Evolutionary conservation across 257 asterid genomes (phyloP), one percentile per base, ranked within the genome.

Genomic region (Scutellaria minor): DNA sequence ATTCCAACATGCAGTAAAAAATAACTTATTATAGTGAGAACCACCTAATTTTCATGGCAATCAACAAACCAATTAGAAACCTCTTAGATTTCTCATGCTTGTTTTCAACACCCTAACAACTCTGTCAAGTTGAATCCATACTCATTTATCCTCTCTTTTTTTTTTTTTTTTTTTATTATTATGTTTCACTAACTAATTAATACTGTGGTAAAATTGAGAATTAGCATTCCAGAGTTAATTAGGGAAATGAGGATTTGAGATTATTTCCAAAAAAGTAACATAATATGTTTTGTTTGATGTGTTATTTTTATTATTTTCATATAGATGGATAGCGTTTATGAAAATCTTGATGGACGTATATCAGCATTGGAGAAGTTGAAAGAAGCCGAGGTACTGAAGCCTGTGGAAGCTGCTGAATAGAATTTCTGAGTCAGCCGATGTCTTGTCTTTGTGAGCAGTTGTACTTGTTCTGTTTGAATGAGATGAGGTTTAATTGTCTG

Each of bases 321-420:
- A 42, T 72, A 92, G 98, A 66, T 86, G 75, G 85, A 80, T 77
- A 71, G 75, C 57, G 71, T 82, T 55, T 80, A 82, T 66, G 85
- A 85, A 76, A 82, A 95, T 27, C 82, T 92, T 77, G 96, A 92
- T 31, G 85, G 83, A 55, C 90, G 93, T 60, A 75, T 88, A 75
- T 86, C 87, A 12, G 74, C 84, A 64, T 52, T 92, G 82, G 98
- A 92, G 82, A 84, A 87, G 82, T 67, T 80, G 80, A 86, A 86
- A 75, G 82, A 84, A 70, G 90, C 50, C 2, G 89, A 89, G 76
- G 84, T 80, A 22, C 77, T 91, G 9, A 86, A 87, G 85, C 82
- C 68, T n/a, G 85, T 54, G 66, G 90, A 89, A 73, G 78, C 88
- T 72, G 67, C 89, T n/a, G 87, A 88, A 54, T 87, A 88, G 79